These are phyloP conservation scores for Marasmius oreades DNA, from an alignment of 1,284 basidiomycete genomes.

Conservation along the genomic window DNA sequence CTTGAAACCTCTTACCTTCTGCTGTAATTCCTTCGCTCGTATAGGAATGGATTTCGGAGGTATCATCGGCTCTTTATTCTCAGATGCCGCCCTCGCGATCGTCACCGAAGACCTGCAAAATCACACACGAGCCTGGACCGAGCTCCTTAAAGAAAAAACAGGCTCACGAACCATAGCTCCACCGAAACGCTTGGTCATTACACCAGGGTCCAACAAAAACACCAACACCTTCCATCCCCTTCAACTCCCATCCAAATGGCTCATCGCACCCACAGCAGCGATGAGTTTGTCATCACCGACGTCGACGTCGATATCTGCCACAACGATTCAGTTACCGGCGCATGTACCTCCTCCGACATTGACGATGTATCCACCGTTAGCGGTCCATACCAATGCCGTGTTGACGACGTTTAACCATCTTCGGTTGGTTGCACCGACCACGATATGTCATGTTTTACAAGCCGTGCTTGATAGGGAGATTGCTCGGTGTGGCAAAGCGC, in stretches of 20 bases:
- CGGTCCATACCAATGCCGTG: constrained; percentile 71
- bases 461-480: constrained; percentile 51
- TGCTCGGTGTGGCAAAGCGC: constrained; percentile 35
- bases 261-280: constrained; percentile 34
- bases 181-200: not conserved
- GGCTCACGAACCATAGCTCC: constrained; percentile 20
- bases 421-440: constrained; percentile 73
- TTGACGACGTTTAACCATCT: constrained; percentile 77
- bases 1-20: constrained; percentile 89
- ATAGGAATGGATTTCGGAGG: constrained; percentile 84
- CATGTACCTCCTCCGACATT: constrained; percentile 69
- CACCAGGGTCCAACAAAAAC: constrained; percentile 6
- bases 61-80: constrained; percentile 62
- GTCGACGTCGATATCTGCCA: constrained; percentile 25
- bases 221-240: constrained; percentile 3
- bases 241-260: constrained; percentile 46
- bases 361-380: constrained; percentile 75
- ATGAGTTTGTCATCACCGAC: constrained; percentile 27
- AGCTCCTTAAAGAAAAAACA: constrained; percentile 21
- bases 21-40: constrained; percentile 87
- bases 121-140: constrained; percentile 15
- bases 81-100: constrained; percentile 48
- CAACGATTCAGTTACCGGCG: constrained; percentile 27
- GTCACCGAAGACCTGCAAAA: constrained; percentile 39
- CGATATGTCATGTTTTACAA: constrained; percentile 45